phyloP scores from a whole-genome alignment of 2,329 filamentous ascomycete species.

The Tolypocladium amazonense region DNA sequence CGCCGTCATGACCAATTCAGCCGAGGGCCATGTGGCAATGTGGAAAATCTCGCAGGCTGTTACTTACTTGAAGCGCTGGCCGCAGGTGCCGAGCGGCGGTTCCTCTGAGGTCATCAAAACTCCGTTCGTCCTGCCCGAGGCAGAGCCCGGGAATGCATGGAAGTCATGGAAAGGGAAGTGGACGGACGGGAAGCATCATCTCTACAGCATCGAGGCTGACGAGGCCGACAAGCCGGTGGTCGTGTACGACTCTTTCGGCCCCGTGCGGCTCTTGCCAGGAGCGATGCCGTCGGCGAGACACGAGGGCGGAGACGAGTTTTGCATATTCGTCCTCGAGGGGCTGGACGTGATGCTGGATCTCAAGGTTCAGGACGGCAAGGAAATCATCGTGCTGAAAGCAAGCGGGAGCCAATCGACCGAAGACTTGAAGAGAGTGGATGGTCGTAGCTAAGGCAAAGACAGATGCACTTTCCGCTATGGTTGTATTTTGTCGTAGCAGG shows the following conservation, averaged over 20 bases:
- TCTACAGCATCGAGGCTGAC: not conserved
- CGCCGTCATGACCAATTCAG: constrained; percentile 11
- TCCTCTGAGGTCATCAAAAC: not conserved
- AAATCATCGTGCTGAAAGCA: not conserved
- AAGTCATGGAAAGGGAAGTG: not conserved
- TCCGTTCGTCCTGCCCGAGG: not conserved
- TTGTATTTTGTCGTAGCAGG: not conserved
- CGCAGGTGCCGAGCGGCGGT: not conserved
- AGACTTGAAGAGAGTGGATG: not conserved
- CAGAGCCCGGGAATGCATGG: not conserved
- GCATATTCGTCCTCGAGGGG: not conserved
- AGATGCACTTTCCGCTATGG: not conserved
- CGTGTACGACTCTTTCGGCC: not conserved
- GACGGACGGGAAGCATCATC: not conserved
- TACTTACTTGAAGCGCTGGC: not conserved
- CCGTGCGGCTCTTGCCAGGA: not conserved
- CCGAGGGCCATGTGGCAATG: not conserved
- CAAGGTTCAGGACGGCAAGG: not conserved
- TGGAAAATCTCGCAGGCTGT: not conserved
- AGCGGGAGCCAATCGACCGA: not conserved
- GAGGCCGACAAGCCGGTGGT: not conserved
- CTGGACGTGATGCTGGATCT: not conserved
- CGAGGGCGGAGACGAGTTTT: not conserved
- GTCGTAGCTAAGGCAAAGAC: not conserved
- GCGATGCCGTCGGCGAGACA: not conserved